A percentile compares a stretch with the other conserved stretches of the same genome.
phyloP scores from a whole-genome alignment of 352 stramenopile species.

The Phytophthora tubulina region DNA sequence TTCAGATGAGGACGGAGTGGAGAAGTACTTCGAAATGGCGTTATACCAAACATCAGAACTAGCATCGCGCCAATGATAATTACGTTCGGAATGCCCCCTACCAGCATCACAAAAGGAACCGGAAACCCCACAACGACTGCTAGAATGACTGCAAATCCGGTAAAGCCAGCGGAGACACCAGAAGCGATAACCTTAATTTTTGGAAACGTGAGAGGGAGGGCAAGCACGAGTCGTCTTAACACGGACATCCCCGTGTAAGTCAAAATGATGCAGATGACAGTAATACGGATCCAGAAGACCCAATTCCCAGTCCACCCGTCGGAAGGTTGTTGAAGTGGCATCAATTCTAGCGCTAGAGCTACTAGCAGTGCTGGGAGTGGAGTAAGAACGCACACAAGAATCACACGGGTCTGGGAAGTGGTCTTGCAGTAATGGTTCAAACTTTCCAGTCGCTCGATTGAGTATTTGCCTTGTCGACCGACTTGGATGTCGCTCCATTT shows the following conservation, averaged over 20 bases:
- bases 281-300: constrained; percentile 15
- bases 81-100: background rate
- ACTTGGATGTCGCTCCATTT: constrained; percentile 22
- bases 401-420: constrained; percentile 3
- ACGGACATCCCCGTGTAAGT: background rate
- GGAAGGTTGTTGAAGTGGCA: constrained; percentile 4
- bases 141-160: background rate
- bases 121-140: constrained; percentile 9
- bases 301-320: constrained; percentile 25
- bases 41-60: background rate
- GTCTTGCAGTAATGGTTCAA: constrained; percentile 19
- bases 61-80: background rate
- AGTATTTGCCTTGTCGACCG: constrained; percentile 13
- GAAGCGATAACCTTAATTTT: constrained; percentile 1
- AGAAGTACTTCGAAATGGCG: constrained; percentile 6
- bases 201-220: background rate
- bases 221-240: background rate
- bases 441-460: constrained; percentile 16
- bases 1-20: background rate
- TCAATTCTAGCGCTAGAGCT: background rate
- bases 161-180: background rate
- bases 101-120: constrained; percentile 1
- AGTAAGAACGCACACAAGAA: background rate
- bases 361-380: background rate
- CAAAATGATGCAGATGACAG: background rate